phyloP scores from a whole-genome alignment of 2,329 filamentous ascomycete species.

The Penicillium crustosum region DNA sequence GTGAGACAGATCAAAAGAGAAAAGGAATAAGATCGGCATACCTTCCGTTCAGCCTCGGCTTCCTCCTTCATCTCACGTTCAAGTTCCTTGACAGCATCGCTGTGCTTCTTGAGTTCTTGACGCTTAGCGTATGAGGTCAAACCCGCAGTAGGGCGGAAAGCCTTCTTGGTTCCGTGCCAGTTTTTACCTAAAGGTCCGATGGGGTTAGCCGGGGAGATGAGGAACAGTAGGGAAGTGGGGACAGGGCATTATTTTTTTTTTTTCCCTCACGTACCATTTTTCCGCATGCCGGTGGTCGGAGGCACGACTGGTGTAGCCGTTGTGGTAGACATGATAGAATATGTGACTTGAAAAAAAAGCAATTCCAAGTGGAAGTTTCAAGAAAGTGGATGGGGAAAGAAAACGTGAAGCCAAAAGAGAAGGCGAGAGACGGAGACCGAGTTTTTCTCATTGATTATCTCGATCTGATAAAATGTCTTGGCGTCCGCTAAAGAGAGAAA shows the following conservation, averaged over 20 bases:
- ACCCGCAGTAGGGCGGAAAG: slow-evolving; percentile 79
- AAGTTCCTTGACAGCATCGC: slow-evolving; percentile 79
- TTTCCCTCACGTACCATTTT: slow-evolving; percentile 65
- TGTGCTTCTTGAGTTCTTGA: slow-evolving; percentile 65
- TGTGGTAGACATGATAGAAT: slow-evolving; percentile 47
- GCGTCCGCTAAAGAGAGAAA: slow-evolving; percentile 19
- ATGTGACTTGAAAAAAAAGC: neutral
- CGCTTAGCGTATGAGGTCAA: slow-evolving; percentile 78
- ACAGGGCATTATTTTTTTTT: slow-evolving; percentile 2
- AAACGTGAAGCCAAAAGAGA: slow-evolving; percentile 7
- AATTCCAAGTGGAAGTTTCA: neutral
- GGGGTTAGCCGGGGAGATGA: slow-evolving; percentile 16
- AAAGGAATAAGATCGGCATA: slow-evolving; percentile 43
- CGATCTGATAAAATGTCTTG: slow-evolving; percentile 47
- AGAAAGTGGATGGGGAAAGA: neutral
- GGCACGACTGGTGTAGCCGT: slow-evolving; percentile 27
- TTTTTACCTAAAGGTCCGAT: slow-evolving; percentile 70
- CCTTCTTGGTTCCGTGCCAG: slow-evolving; percentile 80
- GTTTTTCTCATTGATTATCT: slow-evolving; percentile 34
- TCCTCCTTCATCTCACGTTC: slow-evolving; percentile 96
- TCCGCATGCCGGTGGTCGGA: slow-evolving; percentile 66
- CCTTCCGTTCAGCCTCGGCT: slow-evolving; percentile 85
- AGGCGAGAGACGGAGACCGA: slow-evolving; percentile 3
- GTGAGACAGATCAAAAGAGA: neutral
- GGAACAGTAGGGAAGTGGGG: slow-evolving; percentile 15